Conservation (phyloP, 208 protist species). For the Leishmania martiniquensis region DNA sequence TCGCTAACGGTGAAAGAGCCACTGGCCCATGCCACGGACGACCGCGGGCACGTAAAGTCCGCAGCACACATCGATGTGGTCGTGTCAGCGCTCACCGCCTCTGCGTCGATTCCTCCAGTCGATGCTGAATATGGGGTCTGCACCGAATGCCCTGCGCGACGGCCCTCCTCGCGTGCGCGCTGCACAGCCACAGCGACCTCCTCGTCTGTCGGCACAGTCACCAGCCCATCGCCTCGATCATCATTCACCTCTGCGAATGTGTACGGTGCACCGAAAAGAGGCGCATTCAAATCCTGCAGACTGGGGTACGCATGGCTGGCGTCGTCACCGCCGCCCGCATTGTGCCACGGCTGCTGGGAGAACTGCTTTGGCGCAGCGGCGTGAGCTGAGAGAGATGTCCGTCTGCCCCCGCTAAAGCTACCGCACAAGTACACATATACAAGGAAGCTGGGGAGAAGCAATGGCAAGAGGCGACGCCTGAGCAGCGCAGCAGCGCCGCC, state of each 20-base stretch:
- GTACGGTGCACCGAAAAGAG: constrained; percentile 12
- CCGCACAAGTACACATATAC: neutral
- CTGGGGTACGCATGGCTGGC: constrained; percentile 11
- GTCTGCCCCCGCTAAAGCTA: neutral
- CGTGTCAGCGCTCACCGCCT: neutral
- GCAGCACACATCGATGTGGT: constrained; percentile 41
- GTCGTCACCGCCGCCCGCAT: neutral
- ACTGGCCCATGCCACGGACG: constrained; percentile 84
- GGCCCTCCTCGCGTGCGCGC: constrained; percentile 4
- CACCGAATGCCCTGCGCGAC: neutral
- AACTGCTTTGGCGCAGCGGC: neutral
- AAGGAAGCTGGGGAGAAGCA: neutral
- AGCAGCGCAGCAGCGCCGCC: neutral
- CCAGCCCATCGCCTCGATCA: neutral
- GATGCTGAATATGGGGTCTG: neutral
- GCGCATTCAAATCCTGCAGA: constrained; percentile 20
- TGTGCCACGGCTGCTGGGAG: neutral
- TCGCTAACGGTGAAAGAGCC: constrained; percentile 63
- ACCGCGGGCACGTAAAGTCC: constrained; percentile 66
- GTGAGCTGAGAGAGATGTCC: neutral
- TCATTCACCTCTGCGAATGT: neutral
- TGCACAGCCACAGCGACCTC: constrained; percentile 13
- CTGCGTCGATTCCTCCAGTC: too few relatives aligned
- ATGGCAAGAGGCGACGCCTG: neutral
- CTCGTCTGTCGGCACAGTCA: constrained; percentile 2